Percentiles rank a stretch among this genome's conserved stretches.
Evolutionary conservation across 1,284 basidiomycete species (phyloP).

Genomic region (Uromyces viciae-fabae): DNA sequence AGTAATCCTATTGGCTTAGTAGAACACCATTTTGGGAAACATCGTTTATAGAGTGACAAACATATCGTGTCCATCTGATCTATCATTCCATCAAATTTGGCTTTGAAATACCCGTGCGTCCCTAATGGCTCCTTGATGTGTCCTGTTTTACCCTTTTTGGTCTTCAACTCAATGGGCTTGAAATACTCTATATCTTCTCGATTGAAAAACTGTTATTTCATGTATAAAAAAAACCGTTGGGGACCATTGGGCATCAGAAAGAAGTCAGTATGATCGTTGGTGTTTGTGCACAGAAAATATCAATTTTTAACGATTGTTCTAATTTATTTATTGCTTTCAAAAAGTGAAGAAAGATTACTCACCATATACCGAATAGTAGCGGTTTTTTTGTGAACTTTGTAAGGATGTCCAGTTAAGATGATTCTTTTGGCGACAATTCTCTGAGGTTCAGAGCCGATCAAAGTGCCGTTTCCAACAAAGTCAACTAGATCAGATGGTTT

Average conservation of each 20-base stretch:
- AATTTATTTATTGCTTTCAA: too few relatives aligned
- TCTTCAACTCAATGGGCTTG: slow-evolving; percentile 85
- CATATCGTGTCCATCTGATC: slow-evolving; percentile 94
- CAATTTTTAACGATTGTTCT: too few relatives aligned
- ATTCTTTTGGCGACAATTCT: slow-evolving; percentile 88
- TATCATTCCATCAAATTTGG: slow-evolving; percentile 83
- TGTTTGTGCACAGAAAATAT: too few relatives aligned
- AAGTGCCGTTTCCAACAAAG: slow-evolving; percentile 84
- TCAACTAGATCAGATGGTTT: slow-evolving; percentile 47
- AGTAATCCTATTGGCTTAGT: not conserved
- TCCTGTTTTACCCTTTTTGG: slow-evolving; percentile 85
- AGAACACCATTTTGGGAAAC: slow-evolving; percentile 73
- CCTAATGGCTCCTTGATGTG: slow-evolving; percentile 88
- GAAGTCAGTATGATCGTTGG: too few relatives aligned
- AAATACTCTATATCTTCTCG: slow-evolving; percentile 86
- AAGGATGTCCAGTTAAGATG: slow-evolving; percentile 89
- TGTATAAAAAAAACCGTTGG: not conserved
- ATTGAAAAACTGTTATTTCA: slow-evolving; percentile 32
- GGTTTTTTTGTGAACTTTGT: slow-evolving; percentile 96
- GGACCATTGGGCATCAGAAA: not conserved
- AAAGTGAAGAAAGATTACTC: slow-evolving; percentile 48
- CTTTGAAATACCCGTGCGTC: slow-evolving; percentile 97
- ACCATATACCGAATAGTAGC: slow-evolving; percentile 97
- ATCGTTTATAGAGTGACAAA: slow-evolving; percentile 83
- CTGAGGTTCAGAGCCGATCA: slow-evolving; percentile 83